phyloP scores from a whole-genome alignment of 2,329 filamentous ascomycete genomes.

The Fusarium keratoplasticum region DNA sequence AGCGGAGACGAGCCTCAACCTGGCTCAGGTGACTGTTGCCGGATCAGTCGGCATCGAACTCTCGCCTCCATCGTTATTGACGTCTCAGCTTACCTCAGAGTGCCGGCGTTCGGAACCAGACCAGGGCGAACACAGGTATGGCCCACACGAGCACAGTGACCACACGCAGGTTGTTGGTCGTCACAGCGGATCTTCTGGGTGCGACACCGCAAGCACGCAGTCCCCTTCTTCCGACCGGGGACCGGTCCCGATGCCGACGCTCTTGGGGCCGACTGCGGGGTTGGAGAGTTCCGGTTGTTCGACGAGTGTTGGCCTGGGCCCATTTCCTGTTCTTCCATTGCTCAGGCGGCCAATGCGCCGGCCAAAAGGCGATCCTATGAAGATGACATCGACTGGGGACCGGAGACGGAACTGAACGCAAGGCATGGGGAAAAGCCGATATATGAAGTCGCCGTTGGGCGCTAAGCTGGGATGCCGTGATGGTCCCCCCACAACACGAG shows the following conservation, averaged over 20 bases:
- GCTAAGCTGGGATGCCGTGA: not conserved
- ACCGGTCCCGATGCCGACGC: not conserved
- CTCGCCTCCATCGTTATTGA: not conserved
- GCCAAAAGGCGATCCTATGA: not conserved
- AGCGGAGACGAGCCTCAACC: slow-evolving; percentile 17
- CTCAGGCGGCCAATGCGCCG: not conserved
- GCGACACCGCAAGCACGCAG: slow-evolving; percentile 48
- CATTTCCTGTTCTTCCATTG: not conserved
- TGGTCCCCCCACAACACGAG: not conserved
- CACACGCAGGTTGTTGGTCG: slow-evolving; percentile 43
- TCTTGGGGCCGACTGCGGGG: not conserved
- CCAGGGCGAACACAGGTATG: slow-evolving; percentile 44
- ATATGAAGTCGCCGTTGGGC: not conserved
- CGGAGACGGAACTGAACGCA: not conserved
- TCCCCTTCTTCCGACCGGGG: slow-evolving; percentile 43
- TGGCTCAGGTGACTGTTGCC: slow-evolving; percentile 11
- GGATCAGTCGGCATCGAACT: not conserved
- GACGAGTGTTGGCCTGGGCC: not conserved
- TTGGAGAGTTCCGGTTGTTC: not conserved
- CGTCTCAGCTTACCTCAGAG: slow-evolving; percentile 7
- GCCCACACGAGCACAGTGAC: slow-evolving; percentile 45
- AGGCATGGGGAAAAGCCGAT: not conserved
- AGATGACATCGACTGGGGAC: not conserved
- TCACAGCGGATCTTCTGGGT: slow-evolving; percentile 50
- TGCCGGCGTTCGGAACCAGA: not conserved